phyloP scores from a whole-genome alignment of 176 grass and related monocot species.

The Eleusine indica region DNA sequence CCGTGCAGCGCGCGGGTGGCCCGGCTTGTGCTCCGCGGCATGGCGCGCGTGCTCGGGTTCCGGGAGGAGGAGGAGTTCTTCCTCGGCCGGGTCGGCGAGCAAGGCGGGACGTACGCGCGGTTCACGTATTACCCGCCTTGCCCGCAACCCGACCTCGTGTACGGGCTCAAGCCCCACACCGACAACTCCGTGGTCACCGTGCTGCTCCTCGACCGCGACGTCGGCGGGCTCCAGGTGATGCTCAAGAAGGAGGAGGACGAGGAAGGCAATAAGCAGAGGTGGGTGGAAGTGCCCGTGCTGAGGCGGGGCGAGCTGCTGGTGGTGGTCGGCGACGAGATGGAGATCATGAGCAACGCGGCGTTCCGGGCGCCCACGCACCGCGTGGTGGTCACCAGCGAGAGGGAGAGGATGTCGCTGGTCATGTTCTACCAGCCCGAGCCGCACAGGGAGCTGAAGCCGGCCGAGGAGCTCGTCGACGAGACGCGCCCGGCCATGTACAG shows the following conservation, averaged over 20 bases:
- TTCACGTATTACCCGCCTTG: conserved; percentile 67
- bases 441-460: conserved; percentile 34
- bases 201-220: conserved; percentile 53
- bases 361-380: conserved; percentile 53
- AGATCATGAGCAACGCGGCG: conserved; percentile 54
- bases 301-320: conserved; percentile 42
- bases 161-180: conserved; percentile 70
- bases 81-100: conserved; percentile 40
- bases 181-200: conserved; percentile 65
- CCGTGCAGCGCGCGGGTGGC: conserved; percentile 28
- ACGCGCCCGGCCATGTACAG: conserved; percentile 37
- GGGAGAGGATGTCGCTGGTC: conserved; percentile 45
- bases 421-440: conserved; percentile 56
- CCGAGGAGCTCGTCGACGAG: conserved; percentile 37
- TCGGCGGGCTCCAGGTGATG: conserved; percentile 55
- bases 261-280: background rate
- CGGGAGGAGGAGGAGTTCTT: conserved; percentile 46
- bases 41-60: conserved; percentile 43
- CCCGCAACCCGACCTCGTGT: conserved; percentile 57
- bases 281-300: conserved; percentile 48
- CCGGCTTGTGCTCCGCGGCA: conserved; percentile 29
- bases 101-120: background rate
- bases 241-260: background rate
- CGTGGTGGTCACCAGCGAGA: conserved; percentile 15
- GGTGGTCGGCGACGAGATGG: conserved; percentile 55